Conservation (phyloP, 2,329 filamentous ascomycete species). For the Phoma herbarum region DNA sequence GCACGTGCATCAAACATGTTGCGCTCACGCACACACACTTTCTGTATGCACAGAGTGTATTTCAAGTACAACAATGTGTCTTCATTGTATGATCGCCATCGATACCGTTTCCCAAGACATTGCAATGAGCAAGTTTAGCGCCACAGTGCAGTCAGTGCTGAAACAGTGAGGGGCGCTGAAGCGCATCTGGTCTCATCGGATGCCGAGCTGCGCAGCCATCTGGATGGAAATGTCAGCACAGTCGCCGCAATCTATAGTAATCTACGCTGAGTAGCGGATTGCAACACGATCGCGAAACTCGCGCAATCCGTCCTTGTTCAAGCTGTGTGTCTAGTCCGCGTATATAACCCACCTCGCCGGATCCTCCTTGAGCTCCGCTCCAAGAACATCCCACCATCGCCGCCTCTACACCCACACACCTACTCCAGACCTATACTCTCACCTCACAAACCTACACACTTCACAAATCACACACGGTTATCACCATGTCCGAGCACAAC, state of each 20-base stretch:
- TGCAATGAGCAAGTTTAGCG: constrained; percentile 49
- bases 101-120: constrained; percentile 10
- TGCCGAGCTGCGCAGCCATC: constrained; percentile 19
- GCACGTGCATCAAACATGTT: constrained; percentile 2
- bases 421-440: constrained; percentile 2
- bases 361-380: constrained; percentile 15
- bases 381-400: constrained; percentile 11
- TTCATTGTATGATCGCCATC: constrained; percentile 11
- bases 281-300: constrained; percentile 27
- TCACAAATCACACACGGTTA: constrained; percentile 13
- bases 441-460: constrained; percentile 7
- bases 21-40: background rate
- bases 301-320: constrained; percentile 19
- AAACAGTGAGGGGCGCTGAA: constrained; percentile 24
- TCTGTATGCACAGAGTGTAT: background rate
- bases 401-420: background rate
- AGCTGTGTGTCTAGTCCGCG: constrained; percentile 10
- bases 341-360: constrained; percentile 18
- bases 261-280: constrained; percentile 19
- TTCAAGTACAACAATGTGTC: constrained; percentile 11
- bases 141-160: constrained; percentile 35
- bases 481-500: constrained; percentile 73
- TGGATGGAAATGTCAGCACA: constrained; percentile 23
- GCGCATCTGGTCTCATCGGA: constrained; percentile 39
- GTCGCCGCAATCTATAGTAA: constrained; percentile 26